A percentile compares a stretch with the other conserved stretches of the same genome.
Evolutionary conservation across 2,329 filamentous ascomycete species (phyloP).

Genomic region (Bipolaris cookei): DNA sequence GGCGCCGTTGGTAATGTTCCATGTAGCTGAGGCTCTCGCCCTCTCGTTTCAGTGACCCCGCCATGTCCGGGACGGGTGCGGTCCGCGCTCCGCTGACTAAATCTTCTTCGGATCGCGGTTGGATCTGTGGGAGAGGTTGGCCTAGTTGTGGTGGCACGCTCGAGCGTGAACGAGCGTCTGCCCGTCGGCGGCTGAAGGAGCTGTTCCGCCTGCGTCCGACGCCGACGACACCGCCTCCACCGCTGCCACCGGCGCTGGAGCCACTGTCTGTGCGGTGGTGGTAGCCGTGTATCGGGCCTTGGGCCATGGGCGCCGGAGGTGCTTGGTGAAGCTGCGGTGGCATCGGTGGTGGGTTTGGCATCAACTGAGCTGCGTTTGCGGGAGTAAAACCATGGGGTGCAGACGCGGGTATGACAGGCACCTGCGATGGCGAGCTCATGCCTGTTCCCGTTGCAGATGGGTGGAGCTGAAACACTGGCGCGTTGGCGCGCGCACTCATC

Average conservation of each 20-base stretch:
- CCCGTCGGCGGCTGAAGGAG: slow-evolving; percentile 45
- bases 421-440: slow-evolving; percentile 40
- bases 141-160: slow-evolving; percentile 47
- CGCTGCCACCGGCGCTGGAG: slow-evolving; percentile 31
- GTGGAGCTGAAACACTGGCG: slow-evolving; percentile 75
- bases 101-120: slow-evolving; percentile 42
- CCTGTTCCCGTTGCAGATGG: slow-evolving; percentile 45
- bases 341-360: slow-evolving; percentile 35
- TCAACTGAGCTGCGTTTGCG: slow-evolving; percentile 48
- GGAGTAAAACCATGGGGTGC: slow-evolving; percentile 46
- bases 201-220: slow-evolving; percentile 37
- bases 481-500: slow-evolving; percentile 90
- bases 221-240: background rate
- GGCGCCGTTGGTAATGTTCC: slow-evolving; percentile 42
- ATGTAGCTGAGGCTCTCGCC: slow-evolving; percentile 36
- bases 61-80: slow-evolving; percentile 39
- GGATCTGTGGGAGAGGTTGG: slow-evolving; percentile 42
- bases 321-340: slow-evolving; percentile 37
- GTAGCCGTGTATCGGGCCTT: slow-evolving; percentile 38
- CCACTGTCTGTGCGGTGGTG: slow-evolving; percentile 46
- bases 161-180: slow-evolving; percentile 39
- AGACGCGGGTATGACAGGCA: slow-evolving; percentile 32
- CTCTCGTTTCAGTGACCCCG: slow-evolving; percentile 40
- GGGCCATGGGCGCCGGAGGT: slow-evolving; percentile 32
- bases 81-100: slow-evolving; percentile 46